Percentiles rank a stretch among this genome's conserved stretches.
Evolutionary conservation across 164 flowering plant genomes (phyloP).

Genomic region (Paratinospora sagittata): DNA sequence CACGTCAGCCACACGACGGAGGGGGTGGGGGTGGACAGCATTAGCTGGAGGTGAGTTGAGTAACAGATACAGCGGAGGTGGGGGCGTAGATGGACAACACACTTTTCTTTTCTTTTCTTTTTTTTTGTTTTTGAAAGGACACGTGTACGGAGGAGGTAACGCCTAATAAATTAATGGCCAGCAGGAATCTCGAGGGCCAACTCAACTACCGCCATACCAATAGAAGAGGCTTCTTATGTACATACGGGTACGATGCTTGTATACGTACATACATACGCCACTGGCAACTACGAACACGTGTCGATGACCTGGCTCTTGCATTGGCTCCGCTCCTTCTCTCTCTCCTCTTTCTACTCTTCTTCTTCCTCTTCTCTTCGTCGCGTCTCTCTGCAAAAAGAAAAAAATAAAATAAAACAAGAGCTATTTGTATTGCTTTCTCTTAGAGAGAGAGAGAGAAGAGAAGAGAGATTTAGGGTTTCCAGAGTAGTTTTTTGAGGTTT

Average conservation of each 20-base stretch:
- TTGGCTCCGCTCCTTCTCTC: slow-evolving; percentile 37
- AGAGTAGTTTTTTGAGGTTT: not conserved
- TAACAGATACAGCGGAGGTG: slow-evolving; percentile 11
- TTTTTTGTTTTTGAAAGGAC: slow-evolving; percentile 5
- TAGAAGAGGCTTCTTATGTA: slow-evolving; percentile 12
- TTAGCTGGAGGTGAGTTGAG: not conserved
- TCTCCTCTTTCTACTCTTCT: slow-evolving; percentile 12
- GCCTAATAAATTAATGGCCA: slow-evolving; percentile 27
- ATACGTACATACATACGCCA: slow-evolving; percentile 8
- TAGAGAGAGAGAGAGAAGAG: not conserved
- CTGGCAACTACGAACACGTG: slow-evolving; percentile 52
- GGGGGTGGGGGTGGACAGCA: not conserved
- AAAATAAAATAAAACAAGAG: not conserved
- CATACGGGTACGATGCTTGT: not conserved
- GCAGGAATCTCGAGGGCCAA: slow-evolving; percentile 42
- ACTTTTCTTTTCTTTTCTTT: too few species aligned
- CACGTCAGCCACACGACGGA: slow-evolving; percentile 69
- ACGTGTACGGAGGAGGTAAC: slow-evolving; percentile 54
- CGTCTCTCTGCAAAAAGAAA: slow-evolving; percentile 5
- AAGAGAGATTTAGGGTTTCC: not conserved
- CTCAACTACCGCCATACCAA: slow-evolving; percentile 44
- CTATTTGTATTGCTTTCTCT: not conserved
- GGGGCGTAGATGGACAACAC: not conserved
- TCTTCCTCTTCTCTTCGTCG: slow-evolving; percentile 17
- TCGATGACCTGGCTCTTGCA: slow-evolving; percentile 66